phyloP scores from a whole-genome alignment of 768 basidiomycete genomes.

The Mycena metata region DNA sequence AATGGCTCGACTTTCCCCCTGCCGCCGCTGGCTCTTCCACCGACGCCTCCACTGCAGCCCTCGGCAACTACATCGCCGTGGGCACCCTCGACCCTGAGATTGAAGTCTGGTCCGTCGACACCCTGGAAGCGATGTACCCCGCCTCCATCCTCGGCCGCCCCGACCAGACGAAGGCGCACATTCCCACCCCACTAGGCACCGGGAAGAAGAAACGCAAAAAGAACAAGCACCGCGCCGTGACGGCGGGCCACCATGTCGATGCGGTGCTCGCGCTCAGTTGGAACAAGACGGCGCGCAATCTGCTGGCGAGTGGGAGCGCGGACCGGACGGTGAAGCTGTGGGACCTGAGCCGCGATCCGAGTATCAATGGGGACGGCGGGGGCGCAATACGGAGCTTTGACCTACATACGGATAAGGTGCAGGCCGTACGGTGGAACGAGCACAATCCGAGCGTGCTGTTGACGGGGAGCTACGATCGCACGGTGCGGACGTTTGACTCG shows the following conservation, averaged over 20 bases:
- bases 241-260: slow-evolving; percentile 88
- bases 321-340: slow-evolving; percentile 97
- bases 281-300: slow-evolving; percentile 91
- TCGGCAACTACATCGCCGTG: slow-evolving; percentile 95
- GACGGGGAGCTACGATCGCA: slow-evolving; percentile 95
- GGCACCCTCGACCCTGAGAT: slow-evolving; percentile 98
- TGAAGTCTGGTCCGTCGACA: slow-evolving; percentile 97
- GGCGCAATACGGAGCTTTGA: slow-evolving; percentile 89
- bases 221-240: slow-evolving; percentile 71
- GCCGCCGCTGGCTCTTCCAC: slow-evolving; percentile 61
- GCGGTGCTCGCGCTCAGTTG: slow-evolving; percentile 94
- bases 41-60: slow-evolving; percentile 51
- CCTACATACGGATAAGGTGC: slow-evolving; percentile 94
- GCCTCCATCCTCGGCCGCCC: slow-evolving; percentile 92
- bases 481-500: slow-evolving; percentile 94
- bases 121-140: slow-evolving; percentile 95
- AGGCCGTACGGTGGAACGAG: slow-evolving; percentile 96
- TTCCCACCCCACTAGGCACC: slow-evolving; percentile 85
- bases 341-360: slow-evolving; percentile 86
- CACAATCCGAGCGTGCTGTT: slow-evolving; percentile 90
- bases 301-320: slow-evolving; percentile 92
- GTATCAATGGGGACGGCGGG: slow-evolving; percentile 60
- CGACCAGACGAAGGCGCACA: slow-evolving; percentile 83
- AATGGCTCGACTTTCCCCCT: slow-evolving; percentile 98
- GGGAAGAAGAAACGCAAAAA: slow-evolving; percentile 98